These are phyloP conservation scores for Fusarium gaditjirri DNA, from an alignment of 2,329 filamentous ascomycete species.

Conservation along the genomic window DNA sequence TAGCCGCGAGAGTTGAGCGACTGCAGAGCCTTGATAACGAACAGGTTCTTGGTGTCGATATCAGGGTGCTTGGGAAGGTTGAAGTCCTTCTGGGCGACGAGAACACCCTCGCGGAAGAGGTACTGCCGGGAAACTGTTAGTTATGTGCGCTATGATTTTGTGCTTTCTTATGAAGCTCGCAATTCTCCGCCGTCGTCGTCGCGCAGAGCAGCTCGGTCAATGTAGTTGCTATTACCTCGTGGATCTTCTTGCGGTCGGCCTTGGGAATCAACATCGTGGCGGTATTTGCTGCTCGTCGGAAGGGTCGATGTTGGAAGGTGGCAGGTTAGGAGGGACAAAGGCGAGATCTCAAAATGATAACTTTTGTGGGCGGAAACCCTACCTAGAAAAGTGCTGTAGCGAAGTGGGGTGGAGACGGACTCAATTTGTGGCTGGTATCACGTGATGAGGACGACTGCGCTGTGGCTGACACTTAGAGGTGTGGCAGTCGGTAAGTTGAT, in stretches of 20 bases:
- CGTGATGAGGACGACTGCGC: slow-evolving; percentile 46
- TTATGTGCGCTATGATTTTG: slow-evolving; percentile 27
- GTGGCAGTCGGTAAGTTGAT: neutral
- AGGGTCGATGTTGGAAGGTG: slow-evolving; percentile 63
- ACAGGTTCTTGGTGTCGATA: slow-evolving; percentile 99
- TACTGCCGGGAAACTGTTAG: slow-evolving; percentile 65
- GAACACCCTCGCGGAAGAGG: slow-evolving; percentile 93
- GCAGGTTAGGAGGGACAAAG: slow-evolving; percentile 50
- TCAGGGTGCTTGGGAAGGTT: slow-evolving; percentile 97
- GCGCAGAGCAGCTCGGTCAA: slow-evolving; percentile 7
- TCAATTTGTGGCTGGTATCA: slow-evolving; percentile 44
- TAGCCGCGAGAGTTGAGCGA: slow-evolving; percentile 97
- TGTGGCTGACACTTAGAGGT: slow-evolving; percentile 28
- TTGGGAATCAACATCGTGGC: slow-evolving; percentile 97
- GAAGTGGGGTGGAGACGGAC: slow-evolving; percentile 48
- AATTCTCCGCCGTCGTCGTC: slow-evolving; percentile 20
- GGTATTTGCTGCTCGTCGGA: slow-evolving; percentile 56
- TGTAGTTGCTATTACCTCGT: slow-evolving; percentile 68
- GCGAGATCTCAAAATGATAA: slow-evolving; percentile 56
- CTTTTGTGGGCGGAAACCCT: slow-evolving; percentile 60
- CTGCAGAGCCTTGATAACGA: slow-evolving; percentile 98
- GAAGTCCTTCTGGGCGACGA: slow-evolving; percentile 99
- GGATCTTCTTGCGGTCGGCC: slow-evolving; percentile 99
- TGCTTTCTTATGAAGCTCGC: slow-evolving; percentile 29
- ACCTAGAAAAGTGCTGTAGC: slow-evolving; percentile 50